Evolutionary conservation across 2,329 filamentous ascomycete species (phyloP).

Genomic region (Aspergillus neotritici): DNA sequence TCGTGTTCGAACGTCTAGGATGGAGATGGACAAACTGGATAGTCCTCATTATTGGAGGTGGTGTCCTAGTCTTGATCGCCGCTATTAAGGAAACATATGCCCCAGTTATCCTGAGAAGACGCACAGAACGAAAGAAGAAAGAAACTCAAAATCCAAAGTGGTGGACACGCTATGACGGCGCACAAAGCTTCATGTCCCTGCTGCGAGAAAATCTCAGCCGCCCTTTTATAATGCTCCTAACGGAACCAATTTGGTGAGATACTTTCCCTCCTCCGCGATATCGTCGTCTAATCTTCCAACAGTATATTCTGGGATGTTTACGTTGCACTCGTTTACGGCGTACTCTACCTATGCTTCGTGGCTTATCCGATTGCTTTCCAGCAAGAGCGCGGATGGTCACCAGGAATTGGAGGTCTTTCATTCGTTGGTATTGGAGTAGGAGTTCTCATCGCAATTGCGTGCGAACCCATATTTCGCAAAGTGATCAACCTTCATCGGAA

Average conservation of each 20-base stretch:
- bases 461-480: conserved; percentile 61
- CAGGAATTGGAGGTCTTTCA: conserved; percentile 64
- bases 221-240: conserved; percentile 67
- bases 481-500: conserved; percentile 69
- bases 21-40: conserved; percentile 86
- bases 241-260: conserved; percentile 71
- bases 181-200: conserved; percentile 54
- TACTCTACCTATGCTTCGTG: conserved; percentile 81
- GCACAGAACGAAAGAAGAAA: conserved; percentile 56
- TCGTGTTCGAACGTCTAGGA: conserved; percentile 59
- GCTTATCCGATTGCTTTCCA: conserved; percentile 79
- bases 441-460: conserved; percentile 43
- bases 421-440: conserved; percentile 64
- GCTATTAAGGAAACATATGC: conserved; percentile 68
- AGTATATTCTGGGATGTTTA: conserved; percentile 67
- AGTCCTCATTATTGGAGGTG: conserved; percentile 64
- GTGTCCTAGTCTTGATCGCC: conserved; percentile 52
- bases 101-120: conserved; percentile 60
- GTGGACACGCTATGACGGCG: conserved; percentile 72
- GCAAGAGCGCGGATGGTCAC: conserved; percentile 65
- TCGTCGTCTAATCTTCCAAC: neutral
- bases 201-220: conserved; percentile 67
- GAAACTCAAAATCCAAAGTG: conserved; percentile 63
- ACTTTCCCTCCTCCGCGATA: neutral
- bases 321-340: conserved; percentile 69